A percentile compares a stretch with the other conserved stretches of the same genome.
phyloP scores from a whole-genome alignment of 768 basidiomycete genomes.

The Russula emetica region DNA sequence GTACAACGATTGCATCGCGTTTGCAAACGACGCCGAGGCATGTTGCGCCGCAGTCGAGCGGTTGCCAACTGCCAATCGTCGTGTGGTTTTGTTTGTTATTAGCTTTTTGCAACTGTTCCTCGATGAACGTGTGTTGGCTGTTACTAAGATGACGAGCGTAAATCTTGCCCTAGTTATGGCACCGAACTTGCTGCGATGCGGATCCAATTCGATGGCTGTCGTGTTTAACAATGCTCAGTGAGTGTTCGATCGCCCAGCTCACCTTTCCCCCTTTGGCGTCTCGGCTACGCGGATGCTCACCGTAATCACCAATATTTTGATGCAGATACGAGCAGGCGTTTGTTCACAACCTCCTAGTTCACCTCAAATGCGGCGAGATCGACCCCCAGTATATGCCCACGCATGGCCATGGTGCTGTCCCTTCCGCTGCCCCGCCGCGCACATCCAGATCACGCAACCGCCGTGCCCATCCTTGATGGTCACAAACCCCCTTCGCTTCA shows the following conservation, averaged over 20 bases:
- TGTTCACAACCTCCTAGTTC: constrained; percentile 75
- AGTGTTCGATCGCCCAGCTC: constrained; percentile 34
- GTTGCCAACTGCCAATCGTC: constrained; percentile 80
- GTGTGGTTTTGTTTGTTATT: constrained; percentile 82
- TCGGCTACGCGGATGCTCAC: constrained; percentile 5
- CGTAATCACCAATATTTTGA: background rate
- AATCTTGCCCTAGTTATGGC: constrained; percentile 91
- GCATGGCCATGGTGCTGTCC: constrained; percentile 69
- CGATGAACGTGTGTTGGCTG: constrained; percentile 62
- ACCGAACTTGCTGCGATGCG: constrained; percentile 83
- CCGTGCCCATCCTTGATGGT: constrained; percentile 30
- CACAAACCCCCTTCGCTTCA: background rate
- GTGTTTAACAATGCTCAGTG: constrained; percentile 92
- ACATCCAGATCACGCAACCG: constrained; percentile 55
- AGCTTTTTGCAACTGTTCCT: constrained; percentile 90
- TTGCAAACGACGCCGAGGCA: constrained; percentile 58
- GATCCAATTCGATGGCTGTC: constrained; percentile 79
- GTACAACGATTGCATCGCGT: constrained; percentile 85
- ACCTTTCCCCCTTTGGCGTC: too few species aligned
- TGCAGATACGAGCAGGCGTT: constrained; percentile 74
- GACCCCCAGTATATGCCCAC: constrained; percentile 73
- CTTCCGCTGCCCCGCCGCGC: constrained; percentile 45
- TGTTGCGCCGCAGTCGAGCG: constrained; percentile 71
- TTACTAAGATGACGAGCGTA: constrained; percentile 86
- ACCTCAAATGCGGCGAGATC: constrained; percentile 71